Evolutionary conservation across 2,329 filamentous ascomycete species (phyloP), one percentile per base, ranked within the genome.

Genomic region (Diaporthe sp.): DNA sequence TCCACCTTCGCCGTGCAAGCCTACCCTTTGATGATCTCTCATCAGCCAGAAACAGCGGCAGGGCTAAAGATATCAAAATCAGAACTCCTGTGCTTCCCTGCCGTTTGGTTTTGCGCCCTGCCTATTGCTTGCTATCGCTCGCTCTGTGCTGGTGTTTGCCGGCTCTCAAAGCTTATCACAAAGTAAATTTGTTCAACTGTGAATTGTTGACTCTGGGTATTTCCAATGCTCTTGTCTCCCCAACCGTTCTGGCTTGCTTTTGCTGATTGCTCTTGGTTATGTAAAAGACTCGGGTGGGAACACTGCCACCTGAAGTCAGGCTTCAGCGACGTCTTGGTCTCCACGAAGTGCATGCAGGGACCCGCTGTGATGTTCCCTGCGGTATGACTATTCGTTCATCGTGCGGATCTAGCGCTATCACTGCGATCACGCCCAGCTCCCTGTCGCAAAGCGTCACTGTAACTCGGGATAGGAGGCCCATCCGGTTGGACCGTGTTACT

Each of bases 401-500:
- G 74, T 77, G 67, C 40, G 22, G 71, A 76, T 40, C 75, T 82
- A 67, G 84, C 81, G 76, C 85, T 87, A 67, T 83, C 83, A 78
- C 86, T 87, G 75, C 85, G 83, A 71, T 87, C 84, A 68, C 86
- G 83, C 75, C 85, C 85, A 42, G 86, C 86, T 61, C 88, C 88
- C 77, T 90, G 87, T 73, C 85, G 84, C 55, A 95, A 87, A 2
- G 94, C 95, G 75, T 94, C 94, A 82, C 92, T 94, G 81, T 97
- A 97, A 79, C 91, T 96, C 2, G 95, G 95, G 77, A 97, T 95
- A 0, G 95, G 94, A 33, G 94, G 93, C 38, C 84, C 83, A 30
- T 78, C 80, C 28, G 82, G 80, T 45, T 81, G 81, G 40, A 74
- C 70, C 40, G 64, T 75, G 55, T 73, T 77, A 75, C 75, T 80